Evolutionary conservation across 345 rosid genomes (phyloP).

Genomic region (Citrus unshiu): DNA sequence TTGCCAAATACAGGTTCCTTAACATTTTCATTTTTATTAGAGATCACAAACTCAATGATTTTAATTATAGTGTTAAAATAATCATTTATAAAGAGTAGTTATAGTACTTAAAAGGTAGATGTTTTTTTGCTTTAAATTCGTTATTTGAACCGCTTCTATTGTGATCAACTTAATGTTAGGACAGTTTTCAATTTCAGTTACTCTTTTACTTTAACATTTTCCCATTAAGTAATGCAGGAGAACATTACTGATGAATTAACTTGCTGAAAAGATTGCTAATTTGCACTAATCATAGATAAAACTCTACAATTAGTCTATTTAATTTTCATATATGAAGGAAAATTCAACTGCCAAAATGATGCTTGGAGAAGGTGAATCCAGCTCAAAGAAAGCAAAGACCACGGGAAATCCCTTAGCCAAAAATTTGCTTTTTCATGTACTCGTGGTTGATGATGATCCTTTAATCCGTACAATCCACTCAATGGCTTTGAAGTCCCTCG

Average conservation of each 20-base stretch:
- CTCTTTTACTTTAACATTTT: too few relatives aligned
- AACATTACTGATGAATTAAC: too few relatives aligned
- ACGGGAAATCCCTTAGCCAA: neutral
- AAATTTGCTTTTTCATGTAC: slow-evolving; percentile 9
- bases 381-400: neutral
- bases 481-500: slow-evolving; percentile 7
- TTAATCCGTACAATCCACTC: slow-evolving; percentile 13
- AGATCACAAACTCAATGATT: neutral
- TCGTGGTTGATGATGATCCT: slow-evolving; percentile 34
- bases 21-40: neutral
- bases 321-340: neutral
- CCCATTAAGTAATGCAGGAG: too few relatives aligned
- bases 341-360: neutral
- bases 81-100: neutral
- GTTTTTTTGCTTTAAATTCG: too few relatives aligned
- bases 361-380: neutral
- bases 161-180: too few relatives aligned
- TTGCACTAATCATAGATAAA: too few relatives aligned
- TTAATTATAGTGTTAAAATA: too few relatives aligned
- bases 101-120: neutral
- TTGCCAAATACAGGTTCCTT: neutral
- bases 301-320: neutral
- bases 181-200: too few relatives aligned
- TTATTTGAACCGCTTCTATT: too few relatives aligned
- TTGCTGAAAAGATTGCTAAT: too few relatives aligned